These are phyloP conservation scores for Pythium aphanidermatum DNA, from an alignment of 352 stramenopile genomes.

Conservation along the genomic window DNA sequence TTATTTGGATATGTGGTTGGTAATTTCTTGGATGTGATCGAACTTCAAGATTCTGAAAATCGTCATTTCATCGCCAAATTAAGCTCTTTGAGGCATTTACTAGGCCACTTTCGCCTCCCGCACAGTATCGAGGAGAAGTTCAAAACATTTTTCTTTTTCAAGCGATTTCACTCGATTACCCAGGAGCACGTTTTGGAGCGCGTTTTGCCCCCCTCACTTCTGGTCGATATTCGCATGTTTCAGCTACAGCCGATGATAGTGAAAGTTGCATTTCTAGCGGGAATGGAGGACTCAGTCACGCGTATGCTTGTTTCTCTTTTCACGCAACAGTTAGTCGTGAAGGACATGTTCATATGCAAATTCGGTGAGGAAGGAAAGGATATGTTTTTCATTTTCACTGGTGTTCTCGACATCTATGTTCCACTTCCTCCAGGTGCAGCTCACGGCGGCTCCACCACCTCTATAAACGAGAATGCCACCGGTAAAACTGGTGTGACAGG, in stretches of 20 bases:
- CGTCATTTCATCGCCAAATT: conserved; percentile 63
- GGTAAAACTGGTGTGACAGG: too few species aligned
- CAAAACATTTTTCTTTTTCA: conserved; percentile 64
- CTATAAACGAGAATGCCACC: too few species aligned
- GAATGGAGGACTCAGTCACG: conserved; percentile 40
- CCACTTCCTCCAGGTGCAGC: not conserved
- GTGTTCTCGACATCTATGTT: conserved; percentile 32
- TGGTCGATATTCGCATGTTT: conserved; percentile 61
- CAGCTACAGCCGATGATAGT: conserved; percentile 62
- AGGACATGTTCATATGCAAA: conserved; percentile 35
- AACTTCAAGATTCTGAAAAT: too few species aligned
- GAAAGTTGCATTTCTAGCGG: conserved; percentile 44
- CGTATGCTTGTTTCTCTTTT: conserved; percentile 49
- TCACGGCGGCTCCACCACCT: not conserved
- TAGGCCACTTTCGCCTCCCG: conserved; percentile 46
- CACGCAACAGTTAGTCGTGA: conserved; percentile 32
- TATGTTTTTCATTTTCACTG: conserved; percentile 61
- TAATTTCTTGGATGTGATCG: too few species aligned
- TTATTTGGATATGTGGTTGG: conserved; percentile 59
- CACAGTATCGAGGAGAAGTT: conserved; percentile 41
- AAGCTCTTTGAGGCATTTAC: conserved; percentile 41
- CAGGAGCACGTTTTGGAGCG: conserved; percentile 53
- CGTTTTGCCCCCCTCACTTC: conserved; percentile 43
- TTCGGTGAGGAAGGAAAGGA: conserved; percentile 42
- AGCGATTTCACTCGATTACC: conserved; percentile 61